These are phyloP conservation scores for Paramecium octaurelia DNA, from an alignment of 73 alveolate genomes.

Conservation along the genomic window DNA sequence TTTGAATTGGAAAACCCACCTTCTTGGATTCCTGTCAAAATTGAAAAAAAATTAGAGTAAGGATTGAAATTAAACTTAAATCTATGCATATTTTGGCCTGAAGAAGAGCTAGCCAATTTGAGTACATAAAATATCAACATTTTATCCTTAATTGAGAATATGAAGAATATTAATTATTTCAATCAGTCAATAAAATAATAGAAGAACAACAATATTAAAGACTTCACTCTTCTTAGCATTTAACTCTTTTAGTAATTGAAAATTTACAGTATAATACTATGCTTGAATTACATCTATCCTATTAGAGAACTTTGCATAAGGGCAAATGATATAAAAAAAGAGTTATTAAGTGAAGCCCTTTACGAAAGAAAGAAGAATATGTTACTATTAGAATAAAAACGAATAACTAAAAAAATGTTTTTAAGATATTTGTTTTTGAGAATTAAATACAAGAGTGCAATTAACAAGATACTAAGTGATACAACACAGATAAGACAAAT, in stretches of 20 bases:
- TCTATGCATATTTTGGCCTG: slow-evolving; percentile 35
- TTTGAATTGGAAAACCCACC: not conserved
- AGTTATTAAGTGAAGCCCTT: not conserved
- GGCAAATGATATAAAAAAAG: not conserved
- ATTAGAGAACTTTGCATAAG: slow-evolving; percentile 11
- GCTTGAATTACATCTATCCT: not conserved
- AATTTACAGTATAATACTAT: not conserved
- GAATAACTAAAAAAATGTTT: slow-evolving; percentile 3
- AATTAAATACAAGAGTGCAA: not conserved
- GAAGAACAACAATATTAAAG: not conserved
- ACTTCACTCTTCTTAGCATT: not conserved
- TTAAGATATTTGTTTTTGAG: not conserved
- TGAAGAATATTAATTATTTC: not conserved
- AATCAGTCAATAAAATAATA: not conserved
- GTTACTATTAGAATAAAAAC: not conserved
- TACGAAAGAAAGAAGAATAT: slow-evolving; percentile 34
- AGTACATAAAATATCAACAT: not conserved
- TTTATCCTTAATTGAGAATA: not conserved
- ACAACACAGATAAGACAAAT: not conserved
- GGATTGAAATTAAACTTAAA: not conserved
- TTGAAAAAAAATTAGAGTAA: not conserved
- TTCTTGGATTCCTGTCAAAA: slow-evolving; percentile 15
- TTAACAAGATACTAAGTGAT: not conserved
- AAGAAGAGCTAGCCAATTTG: not conserved
- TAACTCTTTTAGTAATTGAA: not conserved